Evolutionary conservation across 148 eudicot genomes (phyloP).

Genomic region (Gaultheria prostrata): DNA sequence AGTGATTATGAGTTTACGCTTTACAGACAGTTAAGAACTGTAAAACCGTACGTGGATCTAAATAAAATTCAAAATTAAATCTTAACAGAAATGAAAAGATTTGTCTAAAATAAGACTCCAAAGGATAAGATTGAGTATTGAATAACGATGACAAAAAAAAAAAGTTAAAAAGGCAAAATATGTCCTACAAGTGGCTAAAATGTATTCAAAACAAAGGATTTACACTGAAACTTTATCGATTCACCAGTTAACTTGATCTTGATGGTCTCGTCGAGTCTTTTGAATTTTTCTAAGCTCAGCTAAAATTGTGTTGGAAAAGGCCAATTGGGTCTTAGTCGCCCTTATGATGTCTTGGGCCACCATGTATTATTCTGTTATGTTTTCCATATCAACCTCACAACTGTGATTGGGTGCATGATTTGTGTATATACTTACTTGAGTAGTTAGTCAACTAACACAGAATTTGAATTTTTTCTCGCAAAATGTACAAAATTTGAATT

Average conservation of each 20-base stretch:
- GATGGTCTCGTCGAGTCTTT: not conserved
- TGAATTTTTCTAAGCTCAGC: not conserved
- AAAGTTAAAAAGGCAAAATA: not conserved
- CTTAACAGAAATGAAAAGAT: too few species aligned
- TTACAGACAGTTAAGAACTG: too few species aligned
- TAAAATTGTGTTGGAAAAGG: too few species aligned
- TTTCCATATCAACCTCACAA: not conserved
- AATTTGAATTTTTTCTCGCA: not conserved
- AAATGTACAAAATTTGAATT: not conserved
- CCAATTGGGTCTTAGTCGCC: not conserved
- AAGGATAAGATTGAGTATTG: not conserved
- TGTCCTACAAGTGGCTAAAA: not conserved
- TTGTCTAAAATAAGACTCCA: too few species aligned
- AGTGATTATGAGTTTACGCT: too few species aligned
- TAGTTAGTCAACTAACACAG: not conserved
- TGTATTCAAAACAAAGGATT: not conserved
- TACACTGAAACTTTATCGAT: not conserved
- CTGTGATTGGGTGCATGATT: not conserved
- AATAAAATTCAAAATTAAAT: too few species aligned
- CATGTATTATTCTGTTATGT: not conserved
- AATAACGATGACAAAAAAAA: not conserved
- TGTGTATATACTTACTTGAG: not conserved
- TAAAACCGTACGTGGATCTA: too few species aligned
- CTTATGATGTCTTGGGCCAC: not conserved
- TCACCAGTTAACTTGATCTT: not conserved